phyloP scores from a whole-genome alignment of 441 rosid species.

The Dalechampia spathulata region DNA sequence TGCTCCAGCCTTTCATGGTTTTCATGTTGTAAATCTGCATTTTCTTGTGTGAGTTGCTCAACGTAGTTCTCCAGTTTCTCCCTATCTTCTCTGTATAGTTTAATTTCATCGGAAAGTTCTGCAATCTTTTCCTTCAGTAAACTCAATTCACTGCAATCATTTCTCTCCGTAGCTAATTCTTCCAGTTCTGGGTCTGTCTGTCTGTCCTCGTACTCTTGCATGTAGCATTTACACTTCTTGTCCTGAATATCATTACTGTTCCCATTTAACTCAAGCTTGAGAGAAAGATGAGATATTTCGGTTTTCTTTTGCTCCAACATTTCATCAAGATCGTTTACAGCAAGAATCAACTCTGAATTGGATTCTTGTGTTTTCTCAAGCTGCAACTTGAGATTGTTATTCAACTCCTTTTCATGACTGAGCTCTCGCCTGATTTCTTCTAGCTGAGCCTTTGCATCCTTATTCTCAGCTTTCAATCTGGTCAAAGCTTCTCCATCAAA shows the following conservation, averaged over 20 bases:
- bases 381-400: slow-evolving; percentile 55
- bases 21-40: slow-evolving; percentile 68
- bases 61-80: slow-evolving; percentile 68
- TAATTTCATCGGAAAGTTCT: slow-evolving; percentile 61
- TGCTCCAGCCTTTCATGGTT: slow-evolving; percentile 65
- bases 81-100: slow-evolving; percentile 58
- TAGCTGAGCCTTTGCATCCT: slow-evolving; percentile 38
- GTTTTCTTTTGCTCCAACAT: slow-evolving; percentile 45
- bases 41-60: slow-evolving; percentile 70
- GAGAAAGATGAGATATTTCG: slow-evolving; percentile 54
- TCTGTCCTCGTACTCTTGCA: slow-evolving; percentile 15
- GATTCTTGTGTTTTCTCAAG: slow-evolving; percentile 77
- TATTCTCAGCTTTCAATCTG: slow-evolving; percentile 40
- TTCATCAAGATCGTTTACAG: slow-evolving; percentile 69
- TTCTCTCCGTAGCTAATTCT: slow-evolving; percentile 48
- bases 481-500: slow-evolving; percentile 27
- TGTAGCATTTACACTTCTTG: slow-evolving; percentile 34
- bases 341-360: slow-evolving; percentile 70
- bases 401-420: slow-evolving; percentile 57
- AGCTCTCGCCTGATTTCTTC: slow-evolving; percentile 69
- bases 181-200: slow-evolving; percentile 26
- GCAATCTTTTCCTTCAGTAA: slow-evolving; percentile 51
- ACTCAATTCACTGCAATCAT: slow-evolving; percentile 44
- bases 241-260: slow-evolving; percentile 35
- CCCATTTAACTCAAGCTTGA: slow-evolving; percentile 30